Conservation (phyloP, 1,139 yeast genomes). For the Magnusiomyces sp. region DNA sequence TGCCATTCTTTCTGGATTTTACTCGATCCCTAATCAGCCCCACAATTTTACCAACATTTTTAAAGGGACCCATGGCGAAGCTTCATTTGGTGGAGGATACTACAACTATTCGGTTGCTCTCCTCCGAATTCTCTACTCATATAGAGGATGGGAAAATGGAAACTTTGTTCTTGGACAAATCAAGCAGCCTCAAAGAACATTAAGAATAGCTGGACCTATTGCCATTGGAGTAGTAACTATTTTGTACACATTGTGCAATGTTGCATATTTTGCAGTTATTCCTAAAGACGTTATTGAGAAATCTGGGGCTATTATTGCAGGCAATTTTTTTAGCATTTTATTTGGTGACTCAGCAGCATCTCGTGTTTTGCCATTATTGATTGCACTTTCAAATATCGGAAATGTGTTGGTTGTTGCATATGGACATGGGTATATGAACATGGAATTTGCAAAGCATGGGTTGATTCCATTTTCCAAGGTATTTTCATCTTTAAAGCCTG, state of each 20-base stretch:
- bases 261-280: conserved; percentile 70
- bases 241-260: conserved; percentile 58
- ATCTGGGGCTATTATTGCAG: conserved; percentile 69
- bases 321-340: conserved; percentile 58
- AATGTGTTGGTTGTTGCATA: conserved; percentile 70
- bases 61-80: background rate
- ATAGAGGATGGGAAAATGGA: conserved; percentile 65
- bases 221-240: conserved; percentile 53
- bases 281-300: conserved; percentile 54
- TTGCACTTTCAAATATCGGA: conserved; percentile 66
- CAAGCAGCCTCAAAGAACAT: conserved; percentile 57
- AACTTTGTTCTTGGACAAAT: conserved; percentile 77
- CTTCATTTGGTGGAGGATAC: conserved; percentile 24
- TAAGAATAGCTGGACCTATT: conserved; percentile 62
- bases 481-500: background rate
- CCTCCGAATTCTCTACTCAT: conserved; percentile 50
- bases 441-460: conserved; percentile 66
- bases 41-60: conserved; percentile 19
- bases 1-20: conserved; percentile 34
- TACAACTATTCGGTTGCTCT: conserved; percentile 42
- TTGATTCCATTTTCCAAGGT: conserved; percentile 46
- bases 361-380: conserved; percentile 50
- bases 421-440: conserved; percentile 66
- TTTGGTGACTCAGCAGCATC: conserved; percentile 56
- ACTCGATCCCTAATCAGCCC: conserved; percentile 21